phyloP scores from a whole-genome alignment of 2,329 filamentous ascomycete species.

The Trichoderma gracile region DNA sequence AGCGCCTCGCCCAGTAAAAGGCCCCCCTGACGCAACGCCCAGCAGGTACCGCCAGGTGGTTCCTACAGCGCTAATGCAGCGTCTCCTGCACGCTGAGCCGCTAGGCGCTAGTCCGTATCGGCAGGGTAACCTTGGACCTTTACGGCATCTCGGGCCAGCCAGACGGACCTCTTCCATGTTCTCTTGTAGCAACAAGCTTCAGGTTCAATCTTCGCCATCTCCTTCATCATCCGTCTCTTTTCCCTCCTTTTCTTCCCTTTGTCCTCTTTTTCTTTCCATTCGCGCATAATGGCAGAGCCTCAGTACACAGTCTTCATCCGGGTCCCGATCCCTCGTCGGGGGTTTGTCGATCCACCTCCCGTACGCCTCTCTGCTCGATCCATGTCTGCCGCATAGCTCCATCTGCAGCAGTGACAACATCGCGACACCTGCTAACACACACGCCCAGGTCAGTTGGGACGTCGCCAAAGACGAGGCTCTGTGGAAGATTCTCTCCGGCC shows the following conservation, averaged over 20 bases:
- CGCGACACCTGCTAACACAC: slow-evolving; percentile 4
- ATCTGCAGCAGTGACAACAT: slow-evolving; percentile 3
- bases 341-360: slow-evolving; percentile 86
- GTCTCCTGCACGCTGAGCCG: slow-evolving; percentile 4
- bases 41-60: slow-evolving; percentile 3
- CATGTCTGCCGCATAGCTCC: not conserved
- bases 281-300: slow-evolving; percentile 49
- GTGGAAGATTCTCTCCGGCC: slow-evolving; percentile 86
- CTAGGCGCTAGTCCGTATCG: not conserved
- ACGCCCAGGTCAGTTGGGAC: slow-evolving; percentile 80
- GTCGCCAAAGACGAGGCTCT: slow-evolving; percentile 80
- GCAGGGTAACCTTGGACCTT: slow-evolving; percentile 10
- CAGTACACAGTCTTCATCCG: slow-evolving; percentile 78
- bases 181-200: not conserved
- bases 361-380: slow-evolving; percentile 49
- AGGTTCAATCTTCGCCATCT: not conserved
- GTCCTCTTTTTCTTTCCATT: not conserved
- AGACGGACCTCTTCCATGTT: not conserved
- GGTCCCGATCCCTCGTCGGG: slow-evolving; percentile 82
- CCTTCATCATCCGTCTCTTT: not conserved
- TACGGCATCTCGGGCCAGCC: not conserved
- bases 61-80: slow-evolving; percentile 21
- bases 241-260: not conserved
- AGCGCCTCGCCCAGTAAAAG: not conserved
- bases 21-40: not conserved